Evolutionary conservation across 352 stramenopile genomes (phyloP).

Genomic region (Lagenidium sp.): DNA sequence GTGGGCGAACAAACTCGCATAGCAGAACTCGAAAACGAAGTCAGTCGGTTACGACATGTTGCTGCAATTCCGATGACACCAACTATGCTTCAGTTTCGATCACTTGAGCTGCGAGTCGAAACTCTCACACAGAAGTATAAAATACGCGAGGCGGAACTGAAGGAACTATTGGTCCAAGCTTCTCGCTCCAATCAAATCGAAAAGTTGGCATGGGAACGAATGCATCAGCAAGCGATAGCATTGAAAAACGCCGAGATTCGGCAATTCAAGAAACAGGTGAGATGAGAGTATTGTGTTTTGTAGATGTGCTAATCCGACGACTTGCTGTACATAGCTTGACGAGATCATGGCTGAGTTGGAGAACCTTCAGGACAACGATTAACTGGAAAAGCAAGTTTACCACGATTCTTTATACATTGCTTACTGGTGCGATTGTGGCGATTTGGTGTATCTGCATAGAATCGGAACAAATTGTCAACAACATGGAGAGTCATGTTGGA

Average conservation of each 20-base stretch:
- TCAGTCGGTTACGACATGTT: constrained; percentile 31
- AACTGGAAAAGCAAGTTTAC: too few relatives aligned
- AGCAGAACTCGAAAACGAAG: constrained; percentile 38
- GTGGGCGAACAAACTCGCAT: constrained; percentile 21
- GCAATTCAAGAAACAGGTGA: constrained; percentile 59
- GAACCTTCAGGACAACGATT: too few relatives aligned
- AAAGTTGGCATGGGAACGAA: constrained; percentile 38
- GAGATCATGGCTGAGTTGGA: too few relatives aligned
- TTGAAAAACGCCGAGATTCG: constrained; percentile 75
- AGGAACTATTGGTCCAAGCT: constrained; percentile 57
- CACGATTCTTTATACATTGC: too few relatives aligned
- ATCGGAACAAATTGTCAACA: too few relatives aligned
- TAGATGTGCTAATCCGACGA: too few relatives aligned
- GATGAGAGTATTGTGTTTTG: too few relatives aligned
- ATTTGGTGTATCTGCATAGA: too few relatives aligned
- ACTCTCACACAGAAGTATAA: constrained; percentile 70
- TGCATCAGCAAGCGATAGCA: constrained; percentile 44
- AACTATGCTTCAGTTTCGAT: constrained; percentile 74
- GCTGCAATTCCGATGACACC: constrained; percentile 51
- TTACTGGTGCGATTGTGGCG: too few relatives aligned
- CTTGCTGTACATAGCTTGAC: too few relatives aligned
- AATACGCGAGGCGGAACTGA: constrained; percentile 62
- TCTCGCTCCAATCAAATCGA: constrained; percentile 62
- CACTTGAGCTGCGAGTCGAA: constrained; percentile 63
- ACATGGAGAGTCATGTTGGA: too few relatives aligned